Base-by-base conservation (phyloP, 2,329 filamentous ascomycete species). In the Ilyonectria robusta region DNA sequence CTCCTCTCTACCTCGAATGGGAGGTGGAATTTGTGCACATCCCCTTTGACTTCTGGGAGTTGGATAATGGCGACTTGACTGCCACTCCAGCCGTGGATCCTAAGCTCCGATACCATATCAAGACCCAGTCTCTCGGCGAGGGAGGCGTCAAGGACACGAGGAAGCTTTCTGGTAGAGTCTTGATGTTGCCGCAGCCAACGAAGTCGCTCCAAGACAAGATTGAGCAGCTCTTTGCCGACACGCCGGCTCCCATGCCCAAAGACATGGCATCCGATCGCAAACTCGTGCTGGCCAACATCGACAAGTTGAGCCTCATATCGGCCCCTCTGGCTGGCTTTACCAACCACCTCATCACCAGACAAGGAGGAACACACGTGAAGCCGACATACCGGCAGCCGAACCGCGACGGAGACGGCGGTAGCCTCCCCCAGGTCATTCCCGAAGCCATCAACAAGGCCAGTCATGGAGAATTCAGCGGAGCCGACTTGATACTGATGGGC, bases 1-100 rank as follows among this genome's bases (percentile, higher is more conserved):
- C 78, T 37, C 82, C 83, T 0, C 72, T 84, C 1, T 85, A 78
- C 50, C 53, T 81, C 3, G 83, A 85, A 69, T 85, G 82, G 82
- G 81, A 84, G 65, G 77, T 68, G 2, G 75, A 54, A 55, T 85
- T 84, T 67, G 75, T 70, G 19, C 80, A 84, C 68, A 73, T 84
- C 9, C n/a, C 17, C 2, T 40, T 7, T 5, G 11, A 44, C 8
- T 10, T 35, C 3, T 60, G 57, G 57, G 8, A 5, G 10, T 21
- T 60, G 15, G 17, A 40, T 26, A 63, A 3, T n/a, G 7, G 19
- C 9, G 7, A 29, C 10, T 11, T 40, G 15, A 26, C 10, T 59
- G 77, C 59, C 72, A 72, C 37, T 7, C n/a, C 15, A 55, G 33
- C 51, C 17, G 17, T 19, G 55, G 59, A 62, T 11, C 47, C 68